Base-by-base conservation (phyloP, 2,329 filamentous ascomycete species). In the Penicillium digitatum region DNA sequence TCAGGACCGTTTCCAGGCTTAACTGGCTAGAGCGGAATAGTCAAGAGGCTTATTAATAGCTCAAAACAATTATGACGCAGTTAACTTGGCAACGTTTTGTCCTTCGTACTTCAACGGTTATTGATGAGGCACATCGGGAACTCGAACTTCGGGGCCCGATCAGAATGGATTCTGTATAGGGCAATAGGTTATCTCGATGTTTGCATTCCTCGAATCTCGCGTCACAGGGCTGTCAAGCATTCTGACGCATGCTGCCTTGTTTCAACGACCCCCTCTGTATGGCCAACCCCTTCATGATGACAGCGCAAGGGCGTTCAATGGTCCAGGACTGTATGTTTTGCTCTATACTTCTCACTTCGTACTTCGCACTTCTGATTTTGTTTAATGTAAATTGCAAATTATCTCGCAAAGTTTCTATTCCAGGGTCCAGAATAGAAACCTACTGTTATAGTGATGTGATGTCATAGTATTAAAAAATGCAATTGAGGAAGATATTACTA, bases 201-300 rank as follows among this genome's bases (percentile, higher is more conserved):
- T 35, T 45, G 26, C 61, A 63, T 64, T 62, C 62, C 39, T 40
- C n/a, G 6, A 29, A 14, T 46, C 24, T 54, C 62, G 59, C 59
- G 62, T 63, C 59, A 54, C 57, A 63, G 62, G 61, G 54, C 48
- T 51, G 39, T 51, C 31, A 29, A 52, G 35, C 34, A 47, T 29
- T 44, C 24, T 45, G 42, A 39, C 32, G 42, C 26, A 52, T 32
- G 4, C 12, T 48, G 34, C 50, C 50, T n/a, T 40, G 49, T 48
- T 52, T 48, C 39, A 6, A 49, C 7, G 24, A 37, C 53, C 54
- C 54, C 52, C 20, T 38, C 26, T 54, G 48, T 51, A 60, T 59
- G 60, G 35, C 29, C 37, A 43, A 58, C 56, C 58, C 61, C 60
- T 62, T 61, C 38, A 46, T 55, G 45, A 51, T 52, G 49, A 22